Evolutionary conservation across 2,329 filamentous ascomycete genomes (phyloP), one percentile per base, ranked within the genome.

Genomic region (Pseudocercospora musae): DNA sequence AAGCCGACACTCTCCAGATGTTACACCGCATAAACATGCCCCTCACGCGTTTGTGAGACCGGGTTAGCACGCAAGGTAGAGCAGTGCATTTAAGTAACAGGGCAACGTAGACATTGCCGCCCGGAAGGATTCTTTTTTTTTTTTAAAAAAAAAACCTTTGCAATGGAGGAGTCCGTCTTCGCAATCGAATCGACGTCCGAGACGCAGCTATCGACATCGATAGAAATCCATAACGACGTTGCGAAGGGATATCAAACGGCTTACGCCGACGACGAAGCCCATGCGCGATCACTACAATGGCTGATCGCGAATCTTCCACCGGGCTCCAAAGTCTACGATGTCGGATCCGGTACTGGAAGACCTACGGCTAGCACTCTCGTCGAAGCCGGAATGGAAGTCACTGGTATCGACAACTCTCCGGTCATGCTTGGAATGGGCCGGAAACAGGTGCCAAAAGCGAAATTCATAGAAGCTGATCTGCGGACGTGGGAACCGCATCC

Each of bases 291-390:
- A 11, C 56, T 64, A 2, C 18, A 59, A 29, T 42, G 52, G 44
- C 44, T 64, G 2, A 29, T 71, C 60, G 40, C 63, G 1, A 27
- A 67, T 0, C 62, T 70, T 15, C 29, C 56, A 21, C 57, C 60
- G 15, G 59, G 57, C 11, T 56, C 62, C 7, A 58, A 57, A 37
- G 67, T 73, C n/a, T 64, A 74, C n/a, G 71, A 75, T 49, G 66
- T 75, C 3, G 74, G 73, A n/a, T 76, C 71, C 58, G 74, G 74
- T 1, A 75, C 73, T 6, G 74, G 73, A 15, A 62, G 65, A 9
- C 73, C 73, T 3, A 72, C 72, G 18, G 65, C 72, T 1, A 37
- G 68, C 25, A 70, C 71, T 58, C 65, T 76, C 3, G 64, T 67
- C 8, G 57, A 69, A 6, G 70, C 70, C 9, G 71, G 72, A 27